Conservation (phyloP, 164 flowering plant species). For the Akebia trifoliata region DNA sequence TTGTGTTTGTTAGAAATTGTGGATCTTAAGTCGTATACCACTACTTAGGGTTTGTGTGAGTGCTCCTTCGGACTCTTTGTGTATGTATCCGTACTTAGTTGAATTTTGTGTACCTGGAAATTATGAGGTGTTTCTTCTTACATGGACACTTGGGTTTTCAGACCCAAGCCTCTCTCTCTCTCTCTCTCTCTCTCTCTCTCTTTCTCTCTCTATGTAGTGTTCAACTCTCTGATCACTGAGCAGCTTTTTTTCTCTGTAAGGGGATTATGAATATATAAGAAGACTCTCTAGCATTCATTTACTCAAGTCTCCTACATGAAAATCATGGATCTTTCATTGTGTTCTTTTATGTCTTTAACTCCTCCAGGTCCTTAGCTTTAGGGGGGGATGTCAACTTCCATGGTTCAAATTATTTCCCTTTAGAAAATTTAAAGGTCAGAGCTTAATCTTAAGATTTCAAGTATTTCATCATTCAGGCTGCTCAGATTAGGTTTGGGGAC, state of each 20-base stretch:
- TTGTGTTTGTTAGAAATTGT: not conserved
- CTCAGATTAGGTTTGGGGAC: too few species aligned
- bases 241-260: conserved; percentile 7
- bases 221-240: not conserved
- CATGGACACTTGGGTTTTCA: not conserved
- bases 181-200: not conserved
- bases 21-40: not conserved
- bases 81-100: too few species aligned
- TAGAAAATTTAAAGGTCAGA: too few species aligned
- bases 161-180: not conserved
- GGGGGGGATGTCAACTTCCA: too few species aligned
- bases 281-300: conserved; percentile 3
- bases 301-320: not conserved
- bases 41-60: not conserved
- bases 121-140: conserved; percentile 5
- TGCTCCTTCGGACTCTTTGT: not conserved
- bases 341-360: too few species aligned
- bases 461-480: too few species aligned
- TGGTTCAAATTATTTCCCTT: too few species aligned
- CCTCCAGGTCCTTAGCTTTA: too few species aligned
- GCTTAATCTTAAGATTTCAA: too few species aligned
- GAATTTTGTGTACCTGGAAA: not conserved
- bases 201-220: not conserved
- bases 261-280: not conserved
- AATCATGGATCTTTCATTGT: conserved; percentile 6